A percentile compares a stretch with the other conserved stretches of the same genome.
Evolutionary conservation across 176 grass and related monocot genomes (phyloP).

Genomic region (Bonia amplexicaulis): DNA sequence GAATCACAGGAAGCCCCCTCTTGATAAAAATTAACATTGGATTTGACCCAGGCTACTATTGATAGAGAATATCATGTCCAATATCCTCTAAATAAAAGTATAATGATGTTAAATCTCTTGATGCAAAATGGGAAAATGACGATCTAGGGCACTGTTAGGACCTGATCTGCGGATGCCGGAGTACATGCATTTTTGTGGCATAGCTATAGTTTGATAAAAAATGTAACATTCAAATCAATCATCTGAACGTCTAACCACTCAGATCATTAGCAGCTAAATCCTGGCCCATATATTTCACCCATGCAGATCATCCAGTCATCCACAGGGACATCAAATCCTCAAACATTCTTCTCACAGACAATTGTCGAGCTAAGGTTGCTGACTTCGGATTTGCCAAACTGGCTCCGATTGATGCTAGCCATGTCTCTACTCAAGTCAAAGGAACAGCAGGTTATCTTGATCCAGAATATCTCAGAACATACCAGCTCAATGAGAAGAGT

Average conservation of each 20-base stretch:
- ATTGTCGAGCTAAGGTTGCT: conserved; percentile 60
- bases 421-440: conserved; percentile 80
- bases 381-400: conserved; percentile 74
- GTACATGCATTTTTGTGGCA: not conserved
- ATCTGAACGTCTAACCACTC: not conserved
- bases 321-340: conserved; percentile 96
- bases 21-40: no score
- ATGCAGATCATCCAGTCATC: conserved; percentile 82
- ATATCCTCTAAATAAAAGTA: not conserved
- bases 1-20: not conserved
- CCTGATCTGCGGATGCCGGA: not conserved
- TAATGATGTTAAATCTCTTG: not conserved
- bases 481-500: conserved; percentile 69
- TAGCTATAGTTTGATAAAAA: conserved; percentile 4
- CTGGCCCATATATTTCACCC: conserved; percentile 1
- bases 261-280: not conserved
- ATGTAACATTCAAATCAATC: conserved; percentile 1
- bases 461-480: conserved; percentile 67
- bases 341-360: conserved; percentile 71
- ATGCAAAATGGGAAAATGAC: not conserved
- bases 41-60: no score
- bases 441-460: conserved; percentile 75
- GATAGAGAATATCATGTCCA: not conserved
- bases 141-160: not conserved
- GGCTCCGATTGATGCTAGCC: conserved; percentile 40